Evolutionary conservation across 106 monocot species (phyloP), one percentile per base, ranked within the genome.

Genomic region (Ottelia alismoides): DNA sequence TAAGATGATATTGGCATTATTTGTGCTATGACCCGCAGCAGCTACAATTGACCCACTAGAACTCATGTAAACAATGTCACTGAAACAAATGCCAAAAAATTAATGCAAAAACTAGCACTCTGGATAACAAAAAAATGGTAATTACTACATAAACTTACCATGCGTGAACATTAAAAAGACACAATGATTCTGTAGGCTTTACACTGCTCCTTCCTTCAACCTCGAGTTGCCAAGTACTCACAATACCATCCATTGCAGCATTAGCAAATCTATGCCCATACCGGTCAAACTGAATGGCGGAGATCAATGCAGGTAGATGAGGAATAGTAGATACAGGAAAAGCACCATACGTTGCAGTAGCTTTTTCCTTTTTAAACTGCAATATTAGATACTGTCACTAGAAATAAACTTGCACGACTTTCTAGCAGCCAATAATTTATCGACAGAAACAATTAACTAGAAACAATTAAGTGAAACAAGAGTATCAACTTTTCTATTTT

Each of bases 181-280:
- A 52, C 16, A 79, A 82, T 66, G 90, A 98, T 27, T 90, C 90
- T 23, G 69, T 72, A 30, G 98, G 86, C 27, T 71, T 69, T 23
- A 86, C 82, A 78, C 85, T 83, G 74, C 72, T 78, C 58, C 74
- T 82, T 43, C 98, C 98, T 51, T 77, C 98, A 68, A 90, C 85
- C 59, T 90, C 98, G 25, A 98, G 56, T 70, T 90, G 90, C 98
- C 98, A 98, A 55, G 90, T 90, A 51, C 78, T 82, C 31, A 98
- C 70, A 56, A 85, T 82, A 26, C 90, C 90, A 77, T 98, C 98
- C 31, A 78, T 69, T 52, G 89, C 79, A 70, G 82, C 82, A 69
- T 71, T 83, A 55, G 90, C 90, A 71, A 90, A 98, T 65, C 98
- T 76, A 2, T 90, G 90, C 21, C 98, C 98, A 73, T 67, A 90